phyloP scores from a whole-genome alignment of 805 yeast genomes.

The Komagataella phaffii region DNA sequence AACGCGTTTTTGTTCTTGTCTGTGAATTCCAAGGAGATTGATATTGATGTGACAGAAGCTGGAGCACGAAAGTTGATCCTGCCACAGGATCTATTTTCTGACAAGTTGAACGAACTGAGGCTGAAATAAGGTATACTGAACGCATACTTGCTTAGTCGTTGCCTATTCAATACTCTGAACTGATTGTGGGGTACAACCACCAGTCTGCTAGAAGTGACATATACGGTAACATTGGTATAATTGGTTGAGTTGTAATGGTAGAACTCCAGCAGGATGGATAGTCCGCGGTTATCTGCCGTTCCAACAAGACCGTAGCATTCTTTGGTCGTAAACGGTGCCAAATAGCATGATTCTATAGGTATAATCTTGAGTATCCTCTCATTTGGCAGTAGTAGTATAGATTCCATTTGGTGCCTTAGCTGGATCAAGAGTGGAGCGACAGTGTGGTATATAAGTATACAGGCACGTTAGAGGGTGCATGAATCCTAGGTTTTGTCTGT shows the following conservation, averaged over 20 bases:
- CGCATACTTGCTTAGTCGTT: background rate
- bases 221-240: background rate
- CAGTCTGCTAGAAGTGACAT: background rate
- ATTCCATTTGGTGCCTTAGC: background rate
- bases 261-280: background rate
- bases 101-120: background rate
- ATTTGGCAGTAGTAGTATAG: background rate
- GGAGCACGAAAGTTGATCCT: background rate
- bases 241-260: background rate
- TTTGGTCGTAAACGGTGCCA: background rate
- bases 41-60: background rate
- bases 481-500: background rate
- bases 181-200: background rate
- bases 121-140: background rate
- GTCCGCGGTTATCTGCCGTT: background rate
- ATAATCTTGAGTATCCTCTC: background rate
- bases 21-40: background rate
- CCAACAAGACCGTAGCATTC: background rate
- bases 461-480: background rate
- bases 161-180: background rate
- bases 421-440: background rate
- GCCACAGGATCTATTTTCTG: background rate
- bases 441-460: background rate
- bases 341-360: background rate
- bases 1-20: background rate